Conservation (phyloP, 495 filamentous ascomycete genomes). For the Oleoguttula mirabilis region DNA sequence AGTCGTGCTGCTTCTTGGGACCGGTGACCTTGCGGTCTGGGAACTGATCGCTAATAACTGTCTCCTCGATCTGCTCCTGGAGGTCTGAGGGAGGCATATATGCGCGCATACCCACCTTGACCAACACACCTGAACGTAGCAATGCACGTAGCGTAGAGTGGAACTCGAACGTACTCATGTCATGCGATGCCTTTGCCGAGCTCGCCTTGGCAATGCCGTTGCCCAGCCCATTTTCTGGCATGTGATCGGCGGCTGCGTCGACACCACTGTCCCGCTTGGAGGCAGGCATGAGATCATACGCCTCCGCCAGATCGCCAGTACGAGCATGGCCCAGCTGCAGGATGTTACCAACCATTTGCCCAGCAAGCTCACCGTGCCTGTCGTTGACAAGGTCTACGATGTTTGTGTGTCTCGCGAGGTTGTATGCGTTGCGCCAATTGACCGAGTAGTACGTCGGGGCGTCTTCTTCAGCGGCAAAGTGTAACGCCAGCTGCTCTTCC, state of each 20-base stretch:
- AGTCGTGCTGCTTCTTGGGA: conserved; percentile 20
- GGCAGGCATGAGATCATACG: conserved; percentile 3
- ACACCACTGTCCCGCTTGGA: conserved; percentile 16
- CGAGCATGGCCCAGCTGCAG: conserved; percentile 65
- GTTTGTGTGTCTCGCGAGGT: conserved; percentile 65
- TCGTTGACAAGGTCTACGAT: conserved; percentile 63
- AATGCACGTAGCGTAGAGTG: conserved; percentile 37
- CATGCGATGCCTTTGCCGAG: not conserved
- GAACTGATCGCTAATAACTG: conserved; percentile 29
- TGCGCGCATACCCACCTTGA: conserved; percentile 36
- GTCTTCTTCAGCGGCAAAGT: conserved; percentile 43
- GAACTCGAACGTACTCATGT: conserved; percentile 16
- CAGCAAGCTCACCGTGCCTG: conserved; percentile 56
- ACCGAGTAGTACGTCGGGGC: conserved; percentile 61
- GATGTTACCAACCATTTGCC: conserved; percentile 59
- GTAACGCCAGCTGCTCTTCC: conserved; percentile 75
- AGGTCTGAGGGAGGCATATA: conserved; percentile 44
- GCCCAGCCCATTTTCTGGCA: conserved; percentile 23
- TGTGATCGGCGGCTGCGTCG: conserved; percentile 11
- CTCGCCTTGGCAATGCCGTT: conserved; percentile 14
- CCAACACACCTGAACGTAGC: conserved; percentile 39
- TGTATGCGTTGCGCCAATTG: conserved; percentile 61
- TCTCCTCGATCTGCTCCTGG: conserved; percentile 36
- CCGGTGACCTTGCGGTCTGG: conserved; percentile 22
- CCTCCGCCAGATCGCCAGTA: conserved; percentile 34